Evolutionary conservation across 352 stramenopile genomes (phyloP), one percentile per base, ranked within the genome.

Genomic region (Phytophthora chlamydospora): DNA sequence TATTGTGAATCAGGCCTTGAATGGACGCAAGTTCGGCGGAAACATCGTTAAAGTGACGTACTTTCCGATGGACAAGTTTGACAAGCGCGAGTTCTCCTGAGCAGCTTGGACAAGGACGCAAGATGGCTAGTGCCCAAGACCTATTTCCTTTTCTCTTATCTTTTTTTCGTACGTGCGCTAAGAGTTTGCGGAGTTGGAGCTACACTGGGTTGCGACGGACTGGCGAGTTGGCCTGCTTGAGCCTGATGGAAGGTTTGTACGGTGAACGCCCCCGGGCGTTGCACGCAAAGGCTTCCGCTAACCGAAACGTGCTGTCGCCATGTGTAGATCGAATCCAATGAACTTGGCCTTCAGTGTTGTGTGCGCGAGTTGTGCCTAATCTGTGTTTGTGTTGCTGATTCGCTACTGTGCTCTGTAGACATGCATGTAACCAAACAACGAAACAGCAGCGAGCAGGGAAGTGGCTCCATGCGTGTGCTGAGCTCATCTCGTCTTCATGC

Each of bases 11-110:
- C 54, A 96, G 88, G 83, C 83, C 5, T 68, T 96, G 50, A 92
- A 78, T 24, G 88, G 88, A 34, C 83, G 88, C 58, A 96, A 95
- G 58, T 96, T 96, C 62, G 88, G 85, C 36, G 88, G 88, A 33
- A 93, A 92, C 42, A 88, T 93, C 35, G 88, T 96, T 14, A 76
- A 90, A 52, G 85, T 95, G 46, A 85, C 78, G 19, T 93, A 91
- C 62, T 93, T 89, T 50, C 61, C 84, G 3, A 19, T 89, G 36
- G 74, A 71, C 58, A 93, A 89, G 64, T 90, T 95, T 46, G 76
- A 93, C 41, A 72, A 77, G 66, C 78, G 75, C 48, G 68, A 83
- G 12, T 83, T 93, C 40, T 77, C 59, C 29, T 93, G 55, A 90
- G 52, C 33, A 29, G 3, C 17, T 33, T 50, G 11, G 32, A 19